These are phyloP conservation scores for Botrytis hyacinthi DNA, from an alignment of 2,329 filamentous ascomycete genomes.

Conservation along the genomic window DNA sequence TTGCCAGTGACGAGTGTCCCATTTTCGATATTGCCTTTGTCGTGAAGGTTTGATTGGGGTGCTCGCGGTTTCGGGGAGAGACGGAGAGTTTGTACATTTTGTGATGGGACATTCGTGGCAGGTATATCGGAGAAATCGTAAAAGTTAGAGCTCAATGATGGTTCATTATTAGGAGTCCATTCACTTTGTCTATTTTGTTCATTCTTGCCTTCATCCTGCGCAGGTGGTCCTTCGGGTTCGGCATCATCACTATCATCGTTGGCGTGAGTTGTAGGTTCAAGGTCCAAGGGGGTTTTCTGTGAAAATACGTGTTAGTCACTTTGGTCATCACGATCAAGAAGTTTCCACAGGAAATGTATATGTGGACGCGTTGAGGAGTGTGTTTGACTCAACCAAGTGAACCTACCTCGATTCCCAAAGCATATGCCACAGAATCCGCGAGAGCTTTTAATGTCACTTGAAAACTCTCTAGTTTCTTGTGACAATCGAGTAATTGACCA, in stretches of 20 bases:
- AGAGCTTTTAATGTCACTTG: constrained; percentile 17
- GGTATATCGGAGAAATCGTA: constrained; percentile 10
- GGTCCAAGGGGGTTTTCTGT: not conserved
- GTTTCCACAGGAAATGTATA: not conserved
- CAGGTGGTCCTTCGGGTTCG: not conserved
- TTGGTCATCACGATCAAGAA: too few relatives aligned
- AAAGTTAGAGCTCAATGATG: not conserved
- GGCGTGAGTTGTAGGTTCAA: not conserved
- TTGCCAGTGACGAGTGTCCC: not conserved
- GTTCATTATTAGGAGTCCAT: constrained; percentile 3
- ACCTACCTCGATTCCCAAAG: constrained; percentile 19
- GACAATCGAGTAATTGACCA: constrained; percentile 16
- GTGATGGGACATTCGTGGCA: not conserved
- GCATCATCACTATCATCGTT: constrained; percentile 15
- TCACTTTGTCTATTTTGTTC: not conserved
- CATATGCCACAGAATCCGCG: constrained; percentile 17
- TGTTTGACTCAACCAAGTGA: not conserved
- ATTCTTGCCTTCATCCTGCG: not conserved
- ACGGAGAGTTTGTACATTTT: not conserved
- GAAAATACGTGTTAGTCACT: not conserved
- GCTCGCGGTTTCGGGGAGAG: constrained; percentile 1
- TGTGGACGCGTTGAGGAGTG: not conserved
- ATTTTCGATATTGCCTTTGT: not conserved
- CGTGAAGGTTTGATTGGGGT: not conserved
- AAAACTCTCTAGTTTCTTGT: constrained; percentile 19